These are phyloP conservation scores for Gymnopilus dilepis DNA, from an alignment of 768 basidiomycete genomes.

Conservation along the genomic window DNA sequence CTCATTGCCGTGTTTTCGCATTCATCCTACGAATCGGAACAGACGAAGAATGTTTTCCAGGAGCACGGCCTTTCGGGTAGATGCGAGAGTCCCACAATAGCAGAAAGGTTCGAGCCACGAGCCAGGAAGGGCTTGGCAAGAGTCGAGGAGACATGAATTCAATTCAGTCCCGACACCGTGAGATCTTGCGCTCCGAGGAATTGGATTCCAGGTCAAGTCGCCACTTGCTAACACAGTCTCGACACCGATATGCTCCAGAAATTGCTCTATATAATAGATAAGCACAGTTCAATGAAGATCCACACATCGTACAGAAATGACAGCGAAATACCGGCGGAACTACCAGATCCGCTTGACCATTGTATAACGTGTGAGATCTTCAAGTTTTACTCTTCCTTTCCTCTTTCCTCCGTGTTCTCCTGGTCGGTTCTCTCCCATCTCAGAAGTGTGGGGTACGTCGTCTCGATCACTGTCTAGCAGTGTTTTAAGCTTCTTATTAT, in stretches of 20 bases:
- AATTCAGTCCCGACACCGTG: background rate
- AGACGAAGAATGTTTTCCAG: background rate
- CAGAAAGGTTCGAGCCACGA: constrained; percentile 2
- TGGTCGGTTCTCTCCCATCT: constrained; percentile 71
- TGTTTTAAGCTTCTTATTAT: constrained; percentile 81
- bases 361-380: constrained; percentile 91
- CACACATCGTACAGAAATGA: constrained; percentile 5
- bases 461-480: constrained; percentile 73
- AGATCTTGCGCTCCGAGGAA: background rate
- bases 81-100: constrained; percentile 1
- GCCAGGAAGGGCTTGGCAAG: constrained; percentile 1
- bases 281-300: constrained; percentile 2
- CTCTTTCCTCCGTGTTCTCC: constrained; percentile 43
- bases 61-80: background rate
- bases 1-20: background rate
- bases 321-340: constrained; percentile 8
- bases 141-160: background rate
- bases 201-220: background rate
- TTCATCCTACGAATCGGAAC: background rate
- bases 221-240: background rate
- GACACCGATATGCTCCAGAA: constrained; percentile 6
- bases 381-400: constrained; percentile 72
- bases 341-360: constrained; percentile 94
- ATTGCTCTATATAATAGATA: constrained; percentile 6
- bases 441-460: constrained; percentile 66